A percentile compares a stretch with the other conserved stretches of the same genome.
Evolutionary conservation across 805 yeast species (phyloP).

Genomic region (Pichia nanzhaoensis): DNA sequence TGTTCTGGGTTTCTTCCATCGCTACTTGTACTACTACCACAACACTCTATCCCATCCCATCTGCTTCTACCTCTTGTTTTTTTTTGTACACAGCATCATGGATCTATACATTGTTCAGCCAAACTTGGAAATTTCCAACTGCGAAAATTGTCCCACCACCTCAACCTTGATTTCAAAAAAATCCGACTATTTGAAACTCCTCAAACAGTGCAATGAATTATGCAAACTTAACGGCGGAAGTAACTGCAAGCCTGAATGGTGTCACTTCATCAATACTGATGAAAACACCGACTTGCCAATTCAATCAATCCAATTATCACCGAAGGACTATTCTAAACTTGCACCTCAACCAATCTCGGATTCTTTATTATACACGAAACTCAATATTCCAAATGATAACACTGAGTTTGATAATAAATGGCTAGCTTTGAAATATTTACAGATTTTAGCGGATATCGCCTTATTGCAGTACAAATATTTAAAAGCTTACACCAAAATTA

Average conservation of each 20-base stretch:
- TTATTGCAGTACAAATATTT: slow-evolving; percentile 25
- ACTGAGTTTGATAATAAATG: slow-evolving; percentile 9
- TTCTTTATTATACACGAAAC: background rate
- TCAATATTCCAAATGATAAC: slow-evolving; percentile 9
- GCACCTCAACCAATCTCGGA: slow-evolving; percentile 6
- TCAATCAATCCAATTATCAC: background rate
- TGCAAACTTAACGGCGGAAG: background rate
- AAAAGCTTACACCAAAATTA: slow-evolving; percentile 21
- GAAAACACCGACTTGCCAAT: background rate
- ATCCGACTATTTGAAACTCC: slow-evolving; percentile 15
- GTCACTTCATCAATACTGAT: background rate
- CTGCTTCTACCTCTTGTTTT: background rate
- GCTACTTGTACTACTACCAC: no score
- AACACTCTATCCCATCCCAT: no score
- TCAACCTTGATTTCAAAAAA: slow-evolving; percentile 17
- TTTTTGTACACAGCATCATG: slow-evolving; percentile 15
- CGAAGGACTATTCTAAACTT: slow-evolving; percentile 6
- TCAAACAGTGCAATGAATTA: slow-evolving; percentile 11
- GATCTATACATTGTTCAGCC: slow-evolving; percentile 28
- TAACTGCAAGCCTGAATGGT: slow-evolving; percentile 1
- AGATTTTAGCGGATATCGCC: slow-evolving; percentile 22
- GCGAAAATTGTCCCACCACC: slow-evolving; percentile 21
- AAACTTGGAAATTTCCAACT: slow-evolving; percentile 24
- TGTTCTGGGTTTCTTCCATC: no score
- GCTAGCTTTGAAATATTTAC: slow-evolving; percentile 22